A percentile compares a stretch with the other conserved stretches of the same genome.
These are phyloP conservation scores for Erysiphe pulchra DNA, from an alignment of 2,329 filamentous ascomycete genomes.

Conservation along the genomic window DNA sequence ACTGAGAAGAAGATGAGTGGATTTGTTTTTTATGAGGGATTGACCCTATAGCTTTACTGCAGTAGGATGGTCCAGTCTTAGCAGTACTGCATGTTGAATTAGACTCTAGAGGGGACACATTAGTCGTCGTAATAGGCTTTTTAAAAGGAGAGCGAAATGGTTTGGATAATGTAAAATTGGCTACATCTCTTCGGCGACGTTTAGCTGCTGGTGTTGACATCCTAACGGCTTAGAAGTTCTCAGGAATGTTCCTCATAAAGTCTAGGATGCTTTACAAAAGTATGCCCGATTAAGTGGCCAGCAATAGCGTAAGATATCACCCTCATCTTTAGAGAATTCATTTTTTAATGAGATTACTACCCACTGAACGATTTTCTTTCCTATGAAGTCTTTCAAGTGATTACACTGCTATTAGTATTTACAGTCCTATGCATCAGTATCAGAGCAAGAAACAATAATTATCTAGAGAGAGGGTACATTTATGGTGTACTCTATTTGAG, in stretches of 20 bases:
- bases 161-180: slow-evolving; percentile 32
- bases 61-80: background rate
- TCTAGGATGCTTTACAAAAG: no score
- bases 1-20: background rate
- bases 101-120: background rate
- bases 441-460: no score
- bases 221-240: slow-evolving; percentile 1
- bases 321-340: no score
- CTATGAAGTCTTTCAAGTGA: no score
- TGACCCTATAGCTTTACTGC: background rate
- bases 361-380: no score
- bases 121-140: slow-evolving; percentile 17
- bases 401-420: background rate
- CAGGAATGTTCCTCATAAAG: no score
- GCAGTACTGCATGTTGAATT: background rate
- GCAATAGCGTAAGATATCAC: no score
- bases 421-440: background rate
- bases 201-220: slow-evolving; percentile 29
- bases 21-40: slow-evolving; percentile 1
- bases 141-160: slow-evolving; percentile 49
- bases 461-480: no score
- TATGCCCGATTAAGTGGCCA: no score
- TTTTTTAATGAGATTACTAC: no score
- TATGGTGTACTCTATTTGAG: no score
- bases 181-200: slow-evolving; percentile 33